Percentiles rank a stretch among this genome's conserved stretches.
Evolutionary conservation across 2,329 filamentous ascomycete genomes (phyloP).

Genomic region (Penicillium sp.): DNA sequence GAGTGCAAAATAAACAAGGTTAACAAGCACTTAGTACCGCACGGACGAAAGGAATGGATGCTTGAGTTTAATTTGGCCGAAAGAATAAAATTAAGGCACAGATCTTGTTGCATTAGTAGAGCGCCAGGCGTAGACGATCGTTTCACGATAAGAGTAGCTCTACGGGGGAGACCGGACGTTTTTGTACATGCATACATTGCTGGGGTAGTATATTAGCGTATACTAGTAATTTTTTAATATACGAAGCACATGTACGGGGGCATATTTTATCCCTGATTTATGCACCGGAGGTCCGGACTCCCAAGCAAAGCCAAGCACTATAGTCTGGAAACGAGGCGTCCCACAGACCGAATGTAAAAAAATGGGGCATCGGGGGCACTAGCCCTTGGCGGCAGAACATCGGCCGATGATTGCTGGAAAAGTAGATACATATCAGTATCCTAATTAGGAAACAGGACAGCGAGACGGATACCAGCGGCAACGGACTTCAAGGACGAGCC

Average conservation of each 20-base stretch:
- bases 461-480: background rate
- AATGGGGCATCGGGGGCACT: slow-evolving; percentile 6
- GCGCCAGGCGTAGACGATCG: background rate
- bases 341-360: slow-evolving; percentile 19
- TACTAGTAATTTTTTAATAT: background rate
- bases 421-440: background rate
- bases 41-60: background rate
- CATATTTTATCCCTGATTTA: slow-evolving; percentile 4
- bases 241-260: background rate
- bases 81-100: slow-evolving; percentile 1
- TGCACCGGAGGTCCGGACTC: slow-evolving; percentile 18
- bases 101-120: background rate
- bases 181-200: background rate
- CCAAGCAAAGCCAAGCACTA: slow-evolving; percentile 28
- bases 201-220: background rate
- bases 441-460: background rate
- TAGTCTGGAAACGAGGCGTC: slow-evolving; percentile 21
- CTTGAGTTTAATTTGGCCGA: background rate
- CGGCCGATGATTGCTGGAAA: background rate
- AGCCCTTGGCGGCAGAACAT: background rate
- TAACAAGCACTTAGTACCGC: background rate
- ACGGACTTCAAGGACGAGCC: background rate
- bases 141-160: slow-evolving; percentile 3
- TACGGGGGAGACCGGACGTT: background rate
- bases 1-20: background rate